Evolutionary conservation across 2,329 filamentous ascomycete genomes (phyloP).

Genomic region (Exophiala oligosperma): DNA sequence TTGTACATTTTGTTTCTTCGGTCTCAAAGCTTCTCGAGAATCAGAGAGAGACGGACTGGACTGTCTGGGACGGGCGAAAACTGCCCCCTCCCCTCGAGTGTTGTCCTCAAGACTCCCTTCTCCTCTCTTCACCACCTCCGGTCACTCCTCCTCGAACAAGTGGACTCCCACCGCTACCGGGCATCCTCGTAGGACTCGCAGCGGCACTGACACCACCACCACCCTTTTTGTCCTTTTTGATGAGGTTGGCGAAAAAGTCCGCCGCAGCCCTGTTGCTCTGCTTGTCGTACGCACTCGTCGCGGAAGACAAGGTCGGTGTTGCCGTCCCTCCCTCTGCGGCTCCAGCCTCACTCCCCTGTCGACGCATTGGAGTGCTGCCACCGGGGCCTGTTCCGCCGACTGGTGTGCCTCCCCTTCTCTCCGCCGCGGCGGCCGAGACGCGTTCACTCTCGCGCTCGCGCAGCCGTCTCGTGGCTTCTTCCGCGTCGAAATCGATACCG

Average conservation of each 20-base stretch:
- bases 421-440: conserved; percentile 1
- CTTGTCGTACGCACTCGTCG: conserved; percentile 7
- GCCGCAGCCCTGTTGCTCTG: conserved; percentile 25
- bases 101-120: conserved; percentile 5
- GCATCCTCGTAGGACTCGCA: conserved; percentile 19
- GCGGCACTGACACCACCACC: conserved; percentile 12
- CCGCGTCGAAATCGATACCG: conserved; percentile 91
- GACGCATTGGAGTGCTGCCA: conserved; percentile 21
- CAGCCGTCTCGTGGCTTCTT: conserved; percentile 55
- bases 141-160: conserved; percentile 3
- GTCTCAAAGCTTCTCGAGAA: too few relatives aligned
- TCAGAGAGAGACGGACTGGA: too few relatives aligned
- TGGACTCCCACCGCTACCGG: conserved; percentile 6
- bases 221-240: conserved; percentile 26
- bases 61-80: too few relatives aligned
- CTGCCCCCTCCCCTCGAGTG: too few relatives aligned
- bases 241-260: conserved; percentile 28
- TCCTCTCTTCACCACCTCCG: conserved; percentile 8
- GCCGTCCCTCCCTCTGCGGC: background rate
- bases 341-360: conserved; percentile 15
- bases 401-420: background rate
- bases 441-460: conserved; percentile 26
- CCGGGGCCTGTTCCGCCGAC: background rate
- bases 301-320: conserved; percentile 3
- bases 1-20: too few relatives aligned